A percentile compares a stretch with the other conserved stretches of the same genome.
phyloP scores from a whole-genome alignment of 108 stramenopile genomes.

The Nitzschia sp. region DNA sequence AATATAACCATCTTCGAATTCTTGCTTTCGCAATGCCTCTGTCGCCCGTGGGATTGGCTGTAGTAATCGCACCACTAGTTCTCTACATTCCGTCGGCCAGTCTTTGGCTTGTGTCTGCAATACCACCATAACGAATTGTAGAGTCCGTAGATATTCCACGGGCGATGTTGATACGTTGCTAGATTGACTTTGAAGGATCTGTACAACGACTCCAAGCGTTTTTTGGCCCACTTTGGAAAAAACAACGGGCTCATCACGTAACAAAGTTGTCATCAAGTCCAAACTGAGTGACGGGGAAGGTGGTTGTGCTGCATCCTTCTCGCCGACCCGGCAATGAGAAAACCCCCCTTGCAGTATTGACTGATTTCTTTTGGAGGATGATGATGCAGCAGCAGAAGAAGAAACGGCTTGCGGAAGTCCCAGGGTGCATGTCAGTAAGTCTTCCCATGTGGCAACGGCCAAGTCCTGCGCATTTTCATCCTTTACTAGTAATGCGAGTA shows the following conservation, averaged over 20 bases:
- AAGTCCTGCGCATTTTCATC: slow-evolving; percentile 14
- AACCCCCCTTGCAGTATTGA: slow-evolving; percentile 44
- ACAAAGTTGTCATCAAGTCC: slow-evolving; percentile 36
- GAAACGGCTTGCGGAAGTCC: background rate
- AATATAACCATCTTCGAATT: slow-evolving; percentile 80
- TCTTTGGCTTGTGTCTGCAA: slow-evolving; percentile 33
- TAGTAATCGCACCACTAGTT: slow-evolving; percentile 33
- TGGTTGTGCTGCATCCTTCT: slow-evolving; percentile 29
- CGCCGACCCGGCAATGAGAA: slow-evolving; percentile 31
- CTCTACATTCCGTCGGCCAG: slow-evolving; percentile 42
- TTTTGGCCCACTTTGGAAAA: slow-evolving; percentile 35
- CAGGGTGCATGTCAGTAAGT: slow-evolving; percentile 33
- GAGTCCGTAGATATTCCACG: slow-evolving; percentile 15
- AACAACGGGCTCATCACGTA: slow-evolving; percentile 20
- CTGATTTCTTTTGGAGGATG: slow-evolving; percentile 10
- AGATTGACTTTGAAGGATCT: slow-evolving; percentile 25
- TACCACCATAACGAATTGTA: slow-evolving; percentile 40
- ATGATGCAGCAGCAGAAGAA: background rate
- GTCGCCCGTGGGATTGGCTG: slow-evolving; percentile 58
- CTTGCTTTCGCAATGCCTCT: slow-evolving; percentile 76
- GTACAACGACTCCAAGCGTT: slow-evolving; percentile 31
- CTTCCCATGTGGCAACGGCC: slow-evolving; percentile 44
- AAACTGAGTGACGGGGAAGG: slow-evolving; percentile 41
- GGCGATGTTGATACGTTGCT: slow-evolving; percentile 14
- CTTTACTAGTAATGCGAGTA: slow-evolving; percentile 26